Evolutionary conservation across 1,284 basidiomycete species (phyloP).

Genomic region (Ganoderma sinense): DNA sequence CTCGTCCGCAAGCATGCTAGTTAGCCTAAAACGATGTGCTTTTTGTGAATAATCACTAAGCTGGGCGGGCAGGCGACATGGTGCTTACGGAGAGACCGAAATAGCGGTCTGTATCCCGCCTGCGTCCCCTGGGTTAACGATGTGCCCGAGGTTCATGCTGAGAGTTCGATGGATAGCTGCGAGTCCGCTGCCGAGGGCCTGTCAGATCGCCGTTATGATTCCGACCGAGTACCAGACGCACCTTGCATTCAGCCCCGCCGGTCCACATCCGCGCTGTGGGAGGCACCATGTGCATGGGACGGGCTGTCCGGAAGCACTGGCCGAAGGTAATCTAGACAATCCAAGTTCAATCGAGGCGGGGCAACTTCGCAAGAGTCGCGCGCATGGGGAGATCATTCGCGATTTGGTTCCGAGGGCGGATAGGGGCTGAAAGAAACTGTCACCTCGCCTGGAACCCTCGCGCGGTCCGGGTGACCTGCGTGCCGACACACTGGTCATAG

Average conservation of each 20-base stretch:
- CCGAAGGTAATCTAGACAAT: constrained; percentile 22
- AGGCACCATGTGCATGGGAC: neutral
- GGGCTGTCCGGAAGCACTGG: constrained; percentile 5
- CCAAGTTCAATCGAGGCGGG: constrained; percentile 22
- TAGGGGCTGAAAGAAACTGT: constrained; percentile 31
- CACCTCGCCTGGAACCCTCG: constrained; percentile 20
- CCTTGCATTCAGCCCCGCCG: constrained; percentile 23
- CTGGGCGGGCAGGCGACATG: constrained; percentile 7
- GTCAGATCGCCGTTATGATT: constrained; percentile 20
- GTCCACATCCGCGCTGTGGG: constrained; percentile 12
- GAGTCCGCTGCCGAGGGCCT: constrained; percentile 17
- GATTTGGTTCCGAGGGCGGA: constrained; percentile 29
- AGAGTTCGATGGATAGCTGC: constrained; percentile 23
- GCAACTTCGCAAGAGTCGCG: constrained; percentile 23
- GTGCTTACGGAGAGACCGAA: constrained; percentile 17
- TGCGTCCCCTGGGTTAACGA: constrained; percentile 29
- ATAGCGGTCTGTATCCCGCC: constrained; percentile 27
- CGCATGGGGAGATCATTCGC: constrained; percentile 28
- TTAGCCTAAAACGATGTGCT: constrained; percentile 6
- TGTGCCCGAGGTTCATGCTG: constrained; percentile 30
- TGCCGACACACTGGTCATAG: constrained; percentile 30
- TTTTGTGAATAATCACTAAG: constrained; percentile 12
- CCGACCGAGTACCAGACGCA: constrained; percentile 14
- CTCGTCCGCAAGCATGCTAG: constrained; percentile 9
- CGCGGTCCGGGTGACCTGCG: constrained; percentile 28